These are phyloP conservation scores for Strobilomyces confusus DNA, from an alignment of 768 basidiomycete species.

Conservation along the genomic window DNA sequence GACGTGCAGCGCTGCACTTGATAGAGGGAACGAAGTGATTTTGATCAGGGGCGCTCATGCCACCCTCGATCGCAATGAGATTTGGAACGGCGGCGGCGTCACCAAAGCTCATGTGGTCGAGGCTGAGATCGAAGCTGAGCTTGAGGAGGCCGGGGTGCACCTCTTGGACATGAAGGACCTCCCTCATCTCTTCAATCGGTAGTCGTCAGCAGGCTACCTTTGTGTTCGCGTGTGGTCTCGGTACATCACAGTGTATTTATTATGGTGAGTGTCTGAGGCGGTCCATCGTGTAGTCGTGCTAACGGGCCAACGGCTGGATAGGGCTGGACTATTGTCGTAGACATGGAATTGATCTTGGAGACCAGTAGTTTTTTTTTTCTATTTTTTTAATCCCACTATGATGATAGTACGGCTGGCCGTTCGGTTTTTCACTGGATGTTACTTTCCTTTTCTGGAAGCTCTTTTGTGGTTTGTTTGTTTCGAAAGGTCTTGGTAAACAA, in stretches of 20 bases:
- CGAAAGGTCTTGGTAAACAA: conserved; percentile 11
- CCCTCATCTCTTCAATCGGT: conserved; percentile 56
- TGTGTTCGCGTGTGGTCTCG: not conserved
- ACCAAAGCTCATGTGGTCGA: conserved; percentile 52
- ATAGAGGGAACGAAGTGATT: conserved; percentile 62
- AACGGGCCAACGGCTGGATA: conserved; percentile 3
- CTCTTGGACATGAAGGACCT: conserved; percentile 66
- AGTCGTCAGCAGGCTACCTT: not conserved
- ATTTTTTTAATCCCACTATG: not conserved
- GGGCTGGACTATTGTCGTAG: too few species aligned
- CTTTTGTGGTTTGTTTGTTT: conserved; percentile 10
- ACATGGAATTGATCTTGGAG: not conserved
- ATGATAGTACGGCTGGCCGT: not conserved
- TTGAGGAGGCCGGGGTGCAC: conserved; percentile 65
- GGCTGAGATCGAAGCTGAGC: conserved; percentile 58
- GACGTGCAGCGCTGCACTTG: conserved; percentile 60
- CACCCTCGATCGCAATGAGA: conserved; percentile 63
- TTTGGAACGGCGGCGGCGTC: conserved; percentile 52
- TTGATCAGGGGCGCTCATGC: conserved; percentile 63
- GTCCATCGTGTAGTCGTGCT: conserved; percentile 8
- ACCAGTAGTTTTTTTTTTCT: too few species aligned
- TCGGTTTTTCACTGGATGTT: not conserved
- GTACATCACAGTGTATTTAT: not conserved
- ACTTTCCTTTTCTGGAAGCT: not conserved
- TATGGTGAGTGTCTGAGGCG: too few species aligned